Base-by-base conservation (phyloP, 2,329 filamentous ascomycete species). In the Neonectria coccinea region DNA sequence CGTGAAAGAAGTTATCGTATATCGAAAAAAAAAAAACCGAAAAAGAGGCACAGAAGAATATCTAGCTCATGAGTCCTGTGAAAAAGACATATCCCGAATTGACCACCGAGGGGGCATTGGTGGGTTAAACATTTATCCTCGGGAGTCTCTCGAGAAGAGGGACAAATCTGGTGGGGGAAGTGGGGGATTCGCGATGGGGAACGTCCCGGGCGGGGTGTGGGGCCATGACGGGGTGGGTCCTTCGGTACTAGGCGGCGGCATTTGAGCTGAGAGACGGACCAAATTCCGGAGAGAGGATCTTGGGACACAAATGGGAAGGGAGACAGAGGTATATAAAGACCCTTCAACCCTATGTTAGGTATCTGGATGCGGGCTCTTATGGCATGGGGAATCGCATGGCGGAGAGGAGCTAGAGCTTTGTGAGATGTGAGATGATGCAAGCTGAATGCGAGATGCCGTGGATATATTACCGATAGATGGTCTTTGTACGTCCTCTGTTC, bases 91-190 rank as follows among this genome's bases (percentile, higher is more conserved):
- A 47, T 31, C 59, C 59, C 42, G 52, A 41, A 42, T 63, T 57
- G 55, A 52, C 50, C 51, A 62, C 55, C 51, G 66, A 69, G 61
- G 62, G 36, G 62, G 63, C 48, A 64, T 64, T 33, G 44, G 57
- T 52, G 66, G 70, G 70, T 65, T 73, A 74, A 74, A 74, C 63
- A 61, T 74, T 74, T 72, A 74, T 71, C 72, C 72, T 55, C 51
- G 54, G n/a, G 22, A 42, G 47, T 31, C 44, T 41, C 18, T 45
- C n/a, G 36, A 31, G 25, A 16, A n/a, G 45, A 22, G 47, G 42
- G 42, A 22, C 42, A 22, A 45, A 45, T 14, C 27, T 58, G 53
- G 65, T 47, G 62, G 53, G 53, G 62, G 62, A 57, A 56, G 62
- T 42, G 56, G 47, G 20, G 36, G 48, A 47, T 59, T 31, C 9